Percentiles rank a stretch among this genome's conserved stretches.
Evolutionary conservation across 2,329 filamentous ascomycete genomes (phyloP).

Genomic region (Hypoxylon sp.): DNA sequence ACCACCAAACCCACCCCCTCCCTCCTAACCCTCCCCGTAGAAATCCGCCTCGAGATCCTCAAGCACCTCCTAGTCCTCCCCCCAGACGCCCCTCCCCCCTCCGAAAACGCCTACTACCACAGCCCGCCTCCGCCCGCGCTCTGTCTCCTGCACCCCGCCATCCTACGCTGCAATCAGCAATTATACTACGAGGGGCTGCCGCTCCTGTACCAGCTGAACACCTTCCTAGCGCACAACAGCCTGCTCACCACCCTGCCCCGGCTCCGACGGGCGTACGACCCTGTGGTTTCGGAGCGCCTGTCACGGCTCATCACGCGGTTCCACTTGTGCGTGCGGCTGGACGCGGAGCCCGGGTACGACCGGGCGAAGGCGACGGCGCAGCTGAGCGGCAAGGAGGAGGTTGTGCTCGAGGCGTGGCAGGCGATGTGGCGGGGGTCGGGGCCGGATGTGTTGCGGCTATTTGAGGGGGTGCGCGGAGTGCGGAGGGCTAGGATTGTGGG

Average conservation of each 20-base stretch:
- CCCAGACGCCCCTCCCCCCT: too few relatives aligned
- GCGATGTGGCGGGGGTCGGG: conserved; percentile 58
- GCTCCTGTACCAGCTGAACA: conserved; percentile 62
- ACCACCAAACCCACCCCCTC: too few relatives aligned
- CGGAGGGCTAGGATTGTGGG: conserved; percentile 56
- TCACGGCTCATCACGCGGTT: conserved; percentile 39
- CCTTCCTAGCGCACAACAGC: conserved; percentile 60
- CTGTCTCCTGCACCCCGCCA: conserved; percentile 56
- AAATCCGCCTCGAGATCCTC: too few relatives aligned
- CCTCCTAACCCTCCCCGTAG: too few relatives aligned
- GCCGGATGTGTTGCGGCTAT: conserved; percentile 56
- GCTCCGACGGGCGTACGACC: conserved; percentile 57
- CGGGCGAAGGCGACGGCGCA: conserved; percentile 49
- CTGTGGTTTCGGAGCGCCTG: conserved; percentile 47
- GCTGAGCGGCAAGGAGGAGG: conserved; percentile 58
- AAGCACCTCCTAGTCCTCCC: too few relatives aligned
- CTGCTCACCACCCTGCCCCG: conserved; percentile 61
- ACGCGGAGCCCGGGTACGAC: conserved; percentile 57
- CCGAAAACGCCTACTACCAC: conserved; percentile 17
- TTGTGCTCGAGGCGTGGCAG: conserved; percentile 60
- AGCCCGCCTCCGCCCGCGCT: conserved; percentile 6
- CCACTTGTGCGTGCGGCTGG: conserved; percentile 60
- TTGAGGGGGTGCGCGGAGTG: conserved; percentile 62
- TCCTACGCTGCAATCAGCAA: conserved; percentile 60
- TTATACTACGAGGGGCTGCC: conserved; percentile 60